Base-by-base conservation (phyloP, 352 stramenopile species). In the Phytophthora europaea region DNA sequence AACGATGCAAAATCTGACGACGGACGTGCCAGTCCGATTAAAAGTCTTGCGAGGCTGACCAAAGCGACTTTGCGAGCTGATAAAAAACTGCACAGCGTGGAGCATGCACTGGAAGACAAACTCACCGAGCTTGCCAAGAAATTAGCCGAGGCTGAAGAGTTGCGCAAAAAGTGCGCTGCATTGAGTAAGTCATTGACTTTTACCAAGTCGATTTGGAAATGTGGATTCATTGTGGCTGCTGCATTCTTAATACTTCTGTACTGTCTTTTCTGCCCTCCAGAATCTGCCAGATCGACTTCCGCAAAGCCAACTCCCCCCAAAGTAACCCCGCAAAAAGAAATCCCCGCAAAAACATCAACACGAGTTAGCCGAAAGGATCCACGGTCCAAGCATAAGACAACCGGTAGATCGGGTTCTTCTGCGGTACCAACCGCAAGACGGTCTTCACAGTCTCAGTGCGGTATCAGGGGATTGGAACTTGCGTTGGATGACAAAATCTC, bases 61-160 rank as follows among this genome's bases (percentile, higher is more conserved):
- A 55, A 75, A 47, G 31, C 53, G 5, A 75, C 55, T 12, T 47
- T 77, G 31, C 48, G 36, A 70, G 65, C 59, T 23, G 56, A 69
- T 48, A 23, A 52, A 33, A 67, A 73, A 43, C 31, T 78, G 6
- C 65, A 65, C 16, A 36, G 33, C 2, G 48, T 71, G 20, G 70
- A 81, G 67, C 13, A 54, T 23, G 61, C 56, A 15, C 23, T 78
- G 34, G 48, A 65, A 6, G 40, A 57, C 15, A 75, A 75, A 43
- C 59, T 81, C 38, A 50, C 20, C 54, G 70, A 81, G 54, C 50
- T 78, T 20, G 43, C 61, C 4, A 40, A 75, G 4, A 81, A 78
- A 53, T 61, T 57, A 26, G 33, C 50, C 45, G 67, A 68, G 33
- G 61, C 31, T 48, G 52, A 78, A 63, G 28, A 65, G 34, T 31